phyloP scores from a whole-genome alignment of 179 eudicot species.

The Corrigiola litoralis region DNA sequence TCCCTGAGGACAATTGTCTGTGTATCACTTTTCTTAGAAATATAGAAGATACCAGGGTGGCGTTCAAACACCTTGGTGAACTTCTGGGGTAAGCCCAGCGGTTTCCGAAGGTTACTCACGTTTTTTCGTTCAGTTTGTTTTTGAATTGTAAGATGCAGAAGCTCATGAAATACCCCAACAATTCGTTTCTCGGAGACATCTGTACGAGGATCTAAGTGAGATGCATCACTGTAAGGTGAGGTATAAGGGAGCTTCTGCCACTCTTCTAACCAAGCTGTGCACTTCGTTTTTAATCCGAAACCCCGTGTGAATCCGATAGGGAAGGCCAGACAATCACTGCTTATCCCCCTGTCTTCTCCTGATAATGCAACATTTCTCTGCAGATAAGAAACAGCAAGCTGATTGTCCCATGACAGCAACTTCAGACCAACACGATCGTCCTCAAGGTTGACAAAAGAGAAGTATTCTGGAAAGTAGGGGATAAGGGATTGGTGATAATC shows the following conservation, averaged over 20 bases:
- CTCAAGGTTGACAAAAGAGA: slow-evolving; percentile 47
- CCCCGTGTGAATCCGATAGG: slow-evolving; percentile 81
- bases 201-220: slow-evolving; percentile 81
- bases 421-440: slow-evolving; percentile 70
- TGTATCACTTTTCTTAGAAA: slow-evolving; percentile 65
- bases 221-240: slow-evolving; percentile 69
- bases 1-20: slow-evolving; percentile 82
- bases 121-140: slow-evolving; percentile 67
- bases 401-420: slow-evolving; percentile 56
- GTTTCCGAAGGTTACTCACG: slow-evolving; percentile 74
- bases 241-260: slow-evolving; percentile 93
- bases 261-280: slow-evolving; percentile 76
- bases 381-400: slow-evolving; percentile 60
- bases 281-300: slow-evolving; percentile 77
- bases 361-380: slow-evolving; percentile 32
- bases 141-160: slow-evolving; percentile 60
- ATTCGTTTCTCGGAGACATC: slow-evolving; percentile 89
- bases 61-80: slow-evolving; percentile 94
- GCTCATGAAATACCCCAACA: slow-evolving; percentile 89
- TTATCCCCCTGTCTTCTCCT: slow-evolving; percentile 21
- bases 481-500: slow-evolving; percentile 50
- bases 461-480: slow-evolving; percentile 34
- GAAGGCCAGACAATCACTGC: slow-evolving; percentile 40
- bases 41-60: slow-evolving; percentile 85
- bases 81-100: slow-evolving; percentile 71